Evolutionary conservation across 306 rosid species (phyloP), one percentile per base, ranked within the genome.

Genomic region (Ammopiptanthus mongolicus): DNA sequence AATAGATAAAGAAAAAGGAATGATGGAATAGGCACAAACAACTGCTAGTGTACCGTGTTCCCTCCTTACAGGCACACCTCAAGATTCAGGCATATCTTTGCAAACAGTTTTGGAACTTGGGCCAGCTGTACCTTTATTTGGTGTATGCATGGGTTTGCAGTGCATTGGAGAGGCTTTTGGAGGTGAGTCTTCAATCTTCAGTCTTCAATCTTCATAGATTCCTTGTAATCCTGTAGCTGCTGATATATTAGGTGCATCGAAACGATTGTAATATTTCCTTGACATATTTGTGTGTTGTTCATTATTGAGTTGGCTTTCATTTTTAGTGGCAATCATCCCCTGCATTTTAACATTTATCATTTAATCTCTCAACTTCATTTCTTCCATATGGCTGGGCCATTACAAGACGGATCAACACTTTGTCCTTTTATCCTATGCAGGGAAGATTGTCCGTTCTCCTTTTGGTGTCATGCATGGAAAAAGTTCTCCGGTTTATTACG

Each of bases 111-210:
- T 92, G 83, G 92, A 87, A 78, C 89, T 92, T 60, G 98, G 98
- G 57, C 94, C 98, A 34, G 73, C 25, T 39, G 81, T 92, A 62
- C 98, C 96, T 18, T 73, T 92, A 51, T 88, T 92, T 83, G 98
- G 98, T 62, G 98, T 92, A 9, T 92, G 98, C 73, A 92, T 94
- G 98, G 98, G 98, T 66, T 71, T 94, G 88, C 98, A 94, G 80
- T 94, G 98, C 87, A 94, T 94, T 69, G 98, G 98, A 67, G 98
- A 94, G 81, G 98, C 97, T 70, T 94, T 90, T 78, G 98, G 98
- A 65, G 98, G 98, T 83, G 75, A 78, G 83, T 70, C 47, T 69
- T n/a, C n/a, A n/a, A n/a, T n/a, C n/a, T n/a, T n/a, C n/a, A n/a
- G n/a, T n/a, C n/a, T n/a, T n/a, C n/a, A n/a, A n/a, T n/a, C n/a